Evolutionary conservation across 2,329 filamentous ascomycete species (phyloP), one percentile per base, ranked within the genome.

Genomic region (Chlorencoelia australis): DNA sequence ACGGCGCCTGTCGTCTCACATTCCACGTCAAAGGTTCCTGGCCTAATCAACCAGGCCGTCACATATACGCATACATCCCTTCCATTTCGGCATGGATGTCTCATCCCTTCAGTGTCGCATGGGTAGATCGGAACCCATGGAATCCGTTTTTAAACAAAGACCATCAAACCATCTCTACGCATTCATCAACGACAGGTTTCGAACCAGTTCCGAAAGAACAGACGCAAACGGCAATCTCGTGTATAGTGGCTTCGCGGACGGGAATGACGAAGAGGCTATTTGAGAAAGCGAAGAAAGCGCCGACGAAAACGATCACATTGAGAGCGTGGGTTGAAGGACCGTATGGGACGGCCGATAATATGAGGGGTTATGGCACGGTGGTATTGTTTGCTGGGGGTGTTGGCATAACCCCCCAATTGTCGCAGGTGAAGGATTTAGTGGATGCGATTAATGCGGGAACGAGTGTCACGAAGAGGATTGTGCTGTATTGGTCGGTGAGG

Each of bases 331-430:
- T 82, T 30, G 82, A 87, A 59, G 82, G 82, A 0, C 82, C 82
- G 0, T 87, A 87, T 51, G 79, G 81, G 32, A 78, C 75, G 17
- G 65, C 77, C 49, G 76, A 85, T 54, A 66, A 64, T 42, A 66
- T 86, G 51, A 68, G 76, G 40, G 83, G 78, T 2, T 87, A 84
- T 58, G 82, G 82, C 44, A 85, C 80, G 0, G 75, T 80, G 14
- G 71, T 87, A 52, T 71, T 87, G 30, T 84, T 88, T 54, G 82
- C 82, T 0, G 82, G 80, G 38, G 82, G 82, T 51, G 78, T 87
- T 8, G 82, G 82, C 43, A 82, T 88, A 48, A 86, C 82, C 0
- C 81, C 87, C 49, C 79, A 80, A 42, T 72, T 86, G 18, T 77
- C 77, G 33, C 79, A 82, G 55, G 68, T 87, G 28, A 74, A 77